Conservation (phyloP, 306 rosid species). For the Hippophae rhamnoides region DNA sequence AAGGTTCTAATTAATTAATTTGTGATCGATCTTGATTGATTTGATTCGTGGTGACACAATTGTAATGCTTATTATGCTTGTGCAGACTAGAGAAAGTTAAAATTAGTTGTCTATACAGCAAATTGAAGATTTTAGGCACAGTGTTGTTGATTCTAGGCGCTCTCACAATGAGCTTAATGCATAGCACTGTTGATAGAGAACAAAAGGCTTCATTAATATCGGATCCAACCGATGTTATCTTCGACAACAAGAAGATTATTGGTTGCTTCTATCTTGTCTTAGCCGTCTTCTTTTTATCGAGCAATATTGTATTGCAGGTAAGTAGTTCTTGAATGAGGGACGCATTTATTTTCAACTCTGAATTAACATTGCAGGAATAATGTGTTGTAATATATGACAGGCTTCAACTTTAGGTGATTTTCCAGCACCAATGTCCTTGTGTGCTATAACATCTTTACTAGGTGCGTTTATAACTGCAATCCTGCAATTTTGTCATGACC, state of each 20-base stretch:
- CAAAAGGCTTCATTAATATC: slow-evolving; percentile 6
- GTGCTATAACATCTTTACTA: slow-evolving; percentile 57
- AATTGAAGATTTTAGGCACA: slow-evolving; percentile 70
- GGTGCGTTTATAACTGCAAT: slow-evolving; percentile 47
- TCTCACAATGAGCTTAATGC: slow-evolving; percentile 65
- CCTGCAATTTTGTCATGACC: slow-evolving; percentile 28
- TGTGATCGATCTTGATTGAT: too few relatives aligned
- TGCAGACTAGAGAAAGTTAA: slow-evolving; percentile 74
- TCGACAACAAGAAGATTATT: slow-evolving; percentile 46
- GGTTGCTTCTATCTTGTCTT: slow-evolving; percentile 70
- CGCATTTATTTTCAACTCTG: too few relatives aligned
- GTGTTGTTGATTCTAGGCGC: slow-evolving; percentile 70
- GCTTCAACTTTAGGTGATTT: slow-evolving; percentile 56
- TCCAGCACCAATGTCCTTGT: slow-evolving; percentile 74
- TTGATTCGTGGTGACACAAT: too few relatives aligned
- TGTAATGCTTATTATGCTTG: neutral
- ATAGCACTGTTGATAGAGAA: slow-evolving; percentile 29
- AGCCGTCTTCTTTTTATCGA: slow-evolving; percentile 50
- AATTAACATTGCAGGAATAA: neutral
- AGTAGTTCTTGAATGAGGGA: neutral
- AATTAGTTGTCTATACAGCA: slow-evolving; percentile 45
- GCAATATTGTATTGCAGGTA: slow-evolving; percentile 64
- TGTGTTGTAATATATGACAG: slow-evolving; percentile 16
- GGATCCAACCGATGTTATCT: slow-evolving; percentile 16
- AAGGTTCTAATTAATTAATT: too few relatives aligned